Base-by-base conservation (phyloP, 805 yeast genomes). In the Candida palmyrensis region DNA sequence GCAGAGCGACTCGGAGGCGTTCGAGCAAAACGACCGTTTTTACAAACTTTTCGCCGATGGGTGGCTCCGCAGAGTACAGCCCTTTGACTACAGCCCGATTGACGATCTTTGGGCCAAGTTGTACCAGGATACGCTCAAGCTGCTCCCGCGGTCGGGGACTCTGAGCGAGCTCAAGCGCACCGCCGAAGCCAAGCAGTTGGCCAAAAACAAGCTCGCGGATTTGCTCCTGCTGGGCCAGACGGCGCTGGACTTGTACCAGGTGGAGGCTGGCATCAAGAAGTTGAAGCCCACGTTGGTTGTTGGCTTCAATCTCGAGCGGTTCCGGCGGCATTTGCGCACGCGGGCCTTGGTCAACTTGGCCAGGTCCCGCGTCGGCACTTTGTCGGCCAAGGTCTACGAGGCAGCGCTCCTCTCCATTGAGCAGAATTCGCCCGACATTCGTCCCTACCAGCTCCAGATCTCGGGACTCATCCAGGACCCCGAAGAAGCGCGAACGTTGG, bases 331-430 rank as follows among this genome's bases (percentile, higher is more conserved):
- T 21, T 67, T 79, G 47, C 71, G 97, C 43, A 70, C 82, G 8
- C 54, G 62, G 28, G 82, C 82, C 43, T 65, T 92, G 11, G 74
- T 66, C 1, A 73, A 74, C 21, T 68, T 82, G 31, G 82, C 81
- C 10, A 65, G 69, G 19, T 79, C 82, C 29, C 69, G 86, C 34
- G 57, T 88, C 20, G 97, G 97, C 3, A 57, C 68, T 5, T 55
- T 82, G 2, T 68, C 94, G 0, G 68, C 92, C 0, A 56, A 66
- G 27, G 68, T 92, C 8, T 90, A 84, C 51, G 65, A 66, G 29
- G 54, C 67, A 8, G 76, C 79, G 3, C 68, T 92, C 37, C 43
- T 56, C 12, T 49, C 71, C 25, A 64, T 83, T 13, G 96, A 87
- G 52, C 67, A 62, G 41, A 62, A 60, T 30, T 71, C 81, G 4